Evolutionary conservation across 2,329 filamentous ascomycete species (phyloP).

Genomic region (Aspergillus sp.): DNA sequence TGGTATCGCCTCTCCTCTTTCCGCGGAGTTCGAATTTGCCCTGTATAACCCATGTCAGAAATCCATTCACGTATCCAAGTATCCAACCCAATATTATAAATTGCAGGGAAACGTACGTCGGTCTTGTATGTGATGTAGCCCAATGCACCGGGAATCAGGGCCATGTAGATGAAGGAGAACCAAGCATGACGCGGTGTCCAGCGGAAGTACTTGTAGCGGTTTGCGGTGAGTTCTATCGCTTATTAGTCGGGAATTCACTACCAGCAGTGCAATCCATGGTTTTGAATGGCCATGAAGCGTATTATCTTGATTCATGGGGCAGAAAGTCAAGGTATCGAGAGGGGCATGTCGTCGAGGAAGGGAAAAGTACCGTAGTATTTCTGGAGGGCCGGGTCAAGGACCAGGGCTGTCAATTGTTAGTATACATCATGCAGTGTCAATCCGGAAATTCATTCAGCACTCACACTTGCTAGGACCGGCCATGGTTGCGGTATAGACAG

Average conservation of each 20-base stretch:
- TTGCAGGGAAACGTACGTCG: conserved; percentile 64
- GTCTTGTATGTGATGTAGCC: conserved; percentile 71
- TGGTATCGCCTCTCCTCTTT: conserved; percentile 82
- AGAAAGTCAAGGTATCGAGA: neutral
- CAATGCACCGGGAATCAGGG: conserved; percentile 66
- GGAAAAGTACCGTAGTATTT: conserved; percentile 46
- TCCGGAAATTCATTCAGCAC: conserved; percentile 4
- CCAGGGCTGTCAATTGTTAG: conserved; percentile 45
- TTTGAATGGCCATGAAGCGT: neutral
- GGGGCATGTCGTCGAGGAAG: conserved; percentile 5
- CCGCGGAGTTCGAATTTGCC: conserved; percentile 81
- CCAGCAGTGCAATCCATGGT: neutral
- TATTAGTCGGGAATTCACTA: neutral
- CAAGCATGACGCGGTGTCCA: conserved; percentile 82
- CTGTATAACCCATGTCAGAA: conserved; percentile 45
- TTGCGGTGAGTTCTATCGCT: conserved; percentile 67
- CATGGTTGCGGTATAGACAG: conserved; percentile 34
- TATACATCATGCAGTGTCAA: conserved; percentile 9
- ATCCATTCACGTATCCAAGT: neutral
- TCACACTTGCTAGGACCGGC: conserved; percentile 48
- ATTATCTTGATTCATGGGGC: neutral
- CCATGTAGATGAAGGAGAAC: conserved; percentile 72
- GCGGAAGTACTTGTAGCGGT: conserved; percentile 91
- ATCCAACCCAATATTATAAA: too few species aligned
- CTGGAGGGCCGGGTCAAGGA: conserved; percentile 42